Percentiles rank a stretch among this genome's conserved stretches.
Evolutionary conservation across 352 stramenopile species (phyloP).

Genomic region (Pythium dissimile): DNA sequence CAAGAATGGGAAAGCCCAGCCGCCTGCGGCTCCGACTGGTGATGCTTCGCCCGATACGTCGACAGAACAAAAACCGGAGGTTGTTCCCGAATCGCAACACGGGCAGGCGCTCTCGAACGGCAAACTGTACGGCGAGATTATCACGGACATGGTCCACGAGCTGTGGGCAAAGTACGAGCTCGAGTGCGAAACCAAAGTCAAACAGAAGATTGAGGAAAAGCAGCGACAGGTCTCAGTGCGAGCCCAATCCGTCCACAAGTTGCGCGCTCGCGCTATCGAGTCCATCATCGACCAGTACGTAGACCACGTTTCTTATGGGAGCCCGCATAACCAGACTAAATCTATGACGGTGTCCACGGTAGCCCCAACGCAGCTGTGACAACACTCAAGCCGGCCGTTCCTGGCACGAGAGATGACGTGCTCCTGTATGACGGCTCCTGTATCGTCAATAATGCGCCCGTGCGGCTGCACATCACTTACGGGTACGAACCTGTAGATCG

Average conservation of each 20-base stretch:
- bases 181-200: constrained; percentile 52
- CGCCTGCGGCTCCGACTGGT: background rate
- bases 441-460: constrained; percentile 66
- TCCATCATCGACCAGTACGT: constrained; percentile 67
- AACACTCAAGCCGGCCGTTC: constrained; percentile 31
- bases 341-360: background rate
- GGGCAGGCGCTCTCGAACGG: constrained; percentile 9
- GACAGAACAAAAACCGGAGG: background rate
- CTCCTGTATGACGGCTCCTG: constrained; percentile 78
- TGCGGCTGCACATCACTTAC: constrained; percentile 72
- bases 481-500: constrained; percentile 37
- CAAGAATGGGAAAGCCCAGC: background rate
- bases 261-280: constrained; percentile 51
- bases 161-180: constrained; percentile 56
- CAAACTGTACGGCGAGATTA: constrained; percentile 65
- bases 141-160: constrained; percentile 68
- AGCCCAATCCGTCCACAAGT: constrained; percentile 53
- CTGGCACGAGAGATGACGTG: constrained; percentile 53
- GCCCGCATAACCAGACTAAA: no score
- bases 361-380: constrained; percentile 49
- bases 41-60: background rate
- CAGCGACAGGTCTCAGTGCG: constrained; percentile 60
- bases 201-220: constrained; percentile 80
- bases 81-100: constrained; percentile 7
- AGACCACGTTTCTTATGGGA: background rate